These are phyloP conservation scores for Periconia macrospinosa DNA, from an alignment of 2,329 filamentous ascomycete species.

Conservation along the genomic window DNA sequence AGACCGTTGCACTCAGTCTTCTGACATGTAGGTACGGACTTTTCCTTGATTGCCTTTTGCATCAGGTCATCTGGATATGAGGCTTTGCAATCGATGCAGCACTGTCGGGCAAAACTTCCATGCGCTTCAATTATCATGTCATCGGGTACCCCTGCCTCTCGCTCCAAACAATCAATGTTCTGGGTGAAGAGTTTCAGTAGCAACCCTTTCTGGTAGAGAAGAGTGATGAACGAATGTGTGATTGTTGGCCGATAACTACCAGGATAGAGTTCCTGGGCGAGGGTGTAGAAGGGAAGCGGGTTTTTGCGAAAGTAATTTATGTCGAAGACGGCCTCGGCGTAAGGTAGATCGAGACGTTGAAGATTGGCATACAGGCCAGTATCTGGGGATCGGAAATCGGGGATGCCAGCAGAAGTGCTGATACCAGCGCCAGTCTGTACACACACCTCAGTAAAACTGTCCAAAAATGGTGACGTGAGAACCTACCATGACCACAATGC, in stretches of 20 bases:
- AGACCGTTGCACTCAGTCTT: constrained; percentile 68
- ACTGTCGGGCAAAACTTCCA: constrained; percentile 86
- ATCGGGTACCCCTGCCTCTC: constrained; percentile 77
- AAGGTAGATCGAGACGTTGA: constrained; percentile 78
- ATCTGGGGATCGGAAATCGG: constrained; percentile 90
- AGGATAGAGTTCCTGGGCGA: constrained; percentile 90
- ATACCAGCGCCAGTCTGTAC: constrained; percentile 80
- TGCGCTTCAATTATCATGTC: constrained; percentile 90
- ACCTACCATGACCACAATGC: constrained; percentile 77
- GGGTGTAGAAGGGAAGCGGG: constrained; percentile 86
- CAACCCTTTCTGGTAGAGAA: constrained; percentile 77
- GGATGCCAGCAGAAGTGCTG: constrained; percentile 73
- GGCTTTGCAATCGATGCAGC: constrained; percentile 84
- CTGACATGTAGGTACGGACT: constrained; percentile 71
- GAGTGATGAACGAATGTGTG: constrained; percentile 82
- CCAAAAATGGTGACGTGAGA: background rate
- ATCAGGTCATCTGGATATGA: constrained; percentile 75
- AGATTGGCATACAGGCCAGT: constrained; percentile 95
- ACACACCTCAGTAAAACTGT: background rate
- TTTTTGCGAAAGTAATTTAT: constrained; percentile 84
- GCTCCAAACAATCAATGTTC: constrained; percentile 95
- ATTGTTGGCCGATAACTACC: constrained; percentile 87
- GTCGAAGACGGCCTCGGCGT: constrained; percentile 92
- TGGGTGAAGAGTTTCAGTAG: constrained; percentile 91
- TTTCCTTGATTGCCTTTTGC: constrained; percentile 66